Evolutionary conservation across 2,329 filamentous ascomycete genomes (phyloP).

Genomic region (Elsinoe arachidis): DNA sequence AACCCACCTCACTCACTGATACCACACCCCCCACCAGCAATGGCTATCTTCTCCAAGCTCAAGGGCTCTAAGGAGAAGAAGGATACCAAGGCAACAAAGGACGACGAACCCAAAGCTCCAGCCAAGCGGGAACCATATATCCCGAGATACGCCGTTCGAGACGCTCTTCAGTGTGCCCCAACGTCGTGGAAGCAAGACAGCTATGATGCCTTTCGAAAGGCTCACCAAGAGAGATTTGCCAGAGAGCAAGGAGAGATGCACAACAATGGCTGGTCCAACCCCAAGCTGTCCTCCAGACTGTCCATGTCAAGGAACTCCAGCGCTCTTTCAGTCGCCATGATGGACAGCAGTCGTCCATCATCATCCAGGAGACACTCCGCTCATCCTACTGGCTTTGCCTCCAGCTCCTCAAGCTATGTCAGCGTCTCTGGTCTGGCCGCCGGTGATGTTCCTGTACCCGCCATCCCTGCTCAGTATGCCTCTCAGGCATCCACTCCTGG

Average conservation of each 20-base stretch:
- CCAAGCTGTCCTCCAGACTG: conserved; percentile 4
- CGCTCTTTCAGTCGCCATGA: neutral
- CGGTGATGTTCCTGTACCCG: neutral
- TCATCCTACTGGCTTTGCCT: conserved; percentile 1
- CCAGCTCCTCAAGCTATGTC: conserved; percentile 7
- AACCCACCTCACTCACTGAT: neutral
- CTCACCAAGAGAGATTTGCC: conserved; percentile 7
- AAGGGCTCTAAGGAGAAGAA: conserved; percentile 25
- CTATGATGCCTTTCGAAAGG: conserved; percentile 11
- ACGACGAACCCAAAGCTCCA: conserved; percentile 17
- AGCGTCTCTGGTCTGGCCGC: conserved; percentile 3
- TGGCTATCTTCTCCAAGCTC: conserved; percentile 28
- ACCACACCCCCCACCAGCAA: conserved; percentile 13
- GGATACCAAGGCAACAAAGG: conserved; percentile 13
- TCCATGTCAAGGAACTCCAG: conserved; percentile 11
- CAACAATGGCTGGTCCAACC: conserved; percentile 4
- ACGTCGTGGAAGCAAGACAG: conserved; percentile 7
- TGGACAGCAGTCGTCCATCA: neutral
- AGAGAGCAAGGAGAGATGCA: conserved; percentile 7
- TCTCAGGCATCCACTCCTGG: conserved; percentile 1
- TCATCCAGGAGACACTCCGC: neutral
- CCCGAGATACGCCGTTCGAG: conserved; percentile 24
- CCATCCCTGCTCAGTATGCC: conserved; percentile 10
- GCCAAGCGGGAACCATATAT: conserved; percentile 21
- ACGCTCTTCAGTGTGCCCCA: conserved; percentile 18